Conservation (phyloP, 2,329 filamentous ascomycete species). For the Xylaria sp. region DNA sequence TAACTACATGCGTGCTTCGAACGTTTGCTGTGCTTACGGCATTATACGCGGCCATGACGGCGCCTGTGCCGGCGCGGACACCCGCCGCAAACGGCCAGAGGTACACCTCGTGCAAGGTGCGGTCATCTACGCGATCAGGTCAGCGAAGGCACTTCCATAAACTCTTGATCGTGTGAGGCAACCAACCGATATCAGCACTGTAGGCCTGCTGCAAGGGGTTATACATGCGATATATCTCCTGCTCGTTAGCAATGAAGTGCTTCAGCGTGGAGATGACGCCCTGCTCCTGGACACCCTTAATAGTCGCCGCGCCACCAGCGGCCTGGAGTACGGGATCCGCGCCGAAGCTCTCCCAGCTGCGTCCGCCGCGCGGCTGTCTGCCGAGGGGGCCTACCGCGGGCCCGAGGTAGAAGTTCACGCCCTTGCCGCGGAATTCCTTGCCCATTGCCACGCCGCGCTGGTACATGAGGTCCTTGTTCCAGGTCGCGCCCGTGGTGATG, state of each 20-base stretch:
- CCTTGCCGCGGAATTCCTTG: slow-evolving; percentile 78
- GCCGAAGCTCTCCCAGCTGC: slow-evolving; percentile 82
- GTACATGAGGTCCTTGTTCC: slow-evolving; percentile 77
- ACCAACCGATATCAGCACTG: slow-evolving; percentile 74
- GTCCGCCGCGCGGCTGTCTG: slow-evolving; percentile 76
- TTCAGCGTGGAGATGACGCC: slow-evolving; percentile 68
- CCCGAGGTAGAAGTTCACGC: slow-evolving; percentile 76
- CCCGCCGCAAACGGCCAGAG: slow-evolving; percentile 84
- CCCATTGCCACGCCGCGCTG: slow-evolving; percentile 75
- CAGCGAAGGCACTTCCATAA: slow-evolving; percentile 22
- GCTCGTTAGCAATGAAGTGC: slow-evolving; percentile 67
- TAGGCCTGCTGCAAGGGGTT: slow-evolving; percentile 63
- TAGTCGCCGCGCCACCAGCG: slow-evolving; percentile 61
- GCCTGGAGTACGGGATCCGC: slow-evolving; percentile 74
- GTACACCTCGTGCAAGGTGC: slow-evolving; percentile 74
- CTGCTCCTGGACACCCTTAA: slow-evolving; percentile 66
- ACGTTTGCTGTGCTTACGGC: slow-evolving; percentile 52
- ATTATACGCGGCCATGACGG: slow-evolving; percentile 87
- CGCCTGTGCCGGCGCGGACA: slow-evolving; percentile 79
- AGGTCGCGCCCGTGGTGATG: slow-evolving; percentile 81
- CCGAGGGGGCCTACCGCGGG: slow-evolving; percentile 78
- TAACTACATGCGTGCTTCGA: background rate
- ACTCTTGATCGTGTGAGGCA: background rate
- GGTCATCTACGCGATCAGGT: slow-evolving; percentile 44
- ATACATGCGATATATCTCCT: slow-evolving; percentile 66